Base-by-base conservation (phyloP, 1,284 basidiomycete genomes). In the Trametes versicolor region DNA sequence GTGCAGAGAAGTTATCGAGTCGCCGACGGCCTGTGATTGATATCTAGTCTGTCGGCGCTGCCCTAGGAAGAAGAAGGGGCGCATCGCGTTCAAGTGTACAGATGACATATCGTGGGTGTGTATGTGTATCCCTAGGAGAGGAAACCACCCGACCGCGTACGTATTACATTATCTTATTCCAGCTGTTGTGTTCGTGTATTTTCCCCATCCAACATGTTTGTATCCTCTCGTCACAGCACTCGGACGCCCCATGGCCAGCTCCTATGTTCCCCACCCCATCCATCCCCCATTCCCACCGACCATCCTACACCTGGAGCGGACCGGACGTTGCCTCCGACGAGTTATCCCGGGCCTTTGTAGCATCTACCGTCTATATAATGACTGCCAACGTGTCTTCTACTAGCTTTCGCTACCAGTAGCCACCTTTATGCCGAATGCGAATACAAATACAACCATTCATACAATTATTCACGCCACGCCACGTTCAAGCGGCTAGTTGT, bases 321-420 rank as follows among this genome's bases (percentile, higher is more conserved):
- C 27, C 39, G 39, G 23, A 27, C 39, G 12, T 25, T 32, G 6
- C 25, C 25, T 12, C 29, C 39, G 21, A 34, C 54, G 54, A 45
- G 41, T 56, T 47, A 56, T 43, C 41, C 52, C 34, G 29, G 29
- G 29, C 53, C 53, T 9, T 19, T 56, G 41, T 56, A 56, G 39
- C 54, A 45, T 56, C 29, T 56, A 56, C 54, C 54, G 25, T 12
- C 41, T 34, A 45, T 56, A 47, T 51, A 50, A 58, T 43, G 41
- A 43, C 37, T 10, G 37, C 37, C 10, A 10, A 17, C 37, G 37
- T 7, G 41, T 17, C 17, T 17, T 43, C 41, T 43, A 32, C 29
- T 32, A 32, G 29, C 29, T 32, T 32, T 32, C 19, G 41, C 41
- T 17, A 19, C 41, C 41, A 43, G 41, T 43, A 43, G 41, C 19